Evolutionary conservation across 2,329 filamentous ascomycete species (phyloP).

Genomic region (Xylaria sp.): DNA sequence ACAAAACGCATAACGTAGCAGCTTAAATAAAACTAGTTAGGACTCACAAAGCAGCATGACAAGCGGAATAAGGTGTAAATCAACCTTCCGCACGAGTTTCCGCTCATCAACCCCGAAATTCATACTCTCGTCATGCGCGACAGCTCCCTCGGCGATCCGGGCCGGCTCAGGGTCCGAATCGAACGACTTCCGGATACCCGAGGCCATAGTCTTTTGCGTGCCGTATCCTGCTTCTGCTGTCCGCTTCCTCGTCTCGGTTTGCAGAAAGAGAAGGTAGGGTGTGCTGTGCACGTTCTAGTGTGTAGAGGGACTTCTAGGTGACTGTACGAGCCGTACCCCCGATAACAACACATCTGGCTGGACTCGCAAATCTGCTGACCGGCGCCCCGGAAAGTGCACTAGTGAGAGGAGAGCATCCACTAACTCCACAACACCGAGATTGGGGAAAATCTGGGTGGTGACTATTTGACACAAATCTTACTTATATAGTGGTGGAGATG

Average conservation of each 20-base stretch:
- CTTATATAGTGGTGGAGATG: not conserved
- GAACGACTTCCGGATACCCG: conserved; percentile 26
- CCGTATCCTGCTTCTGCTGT: not conserved
- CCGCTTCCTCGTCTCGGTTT: not conserved
- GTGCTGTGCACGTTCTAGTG: not conserved
- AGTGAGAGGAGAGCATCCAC: not conserved
- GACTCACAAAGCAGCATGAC: conserved; percentile 64
- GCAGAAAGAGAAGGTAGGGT: not conserved
- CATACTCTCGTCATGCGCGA: conserved; percentile 19
- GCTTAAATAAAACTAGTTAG: not conserved
- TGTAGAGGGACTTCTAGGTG: not conserved
- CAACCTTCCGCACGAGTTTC: conserved; percentile 68
- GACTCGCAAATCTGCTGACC: not conserved
- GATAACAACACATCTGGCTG: not conserved
- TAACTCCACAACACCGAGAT: not conserved
- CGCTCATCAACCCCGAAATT: conserved; percentile 50
- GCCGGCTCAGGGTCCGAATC: conserved; percentile 26
- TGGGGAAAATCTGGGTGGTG: not conserved
- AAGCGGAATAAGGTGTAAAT: conserved; percentile 67
- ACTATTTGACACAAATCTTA: not conserved
- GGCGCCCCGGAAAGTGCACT: not conserved
- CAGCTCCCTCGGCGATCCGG: conserved; percentile 14
- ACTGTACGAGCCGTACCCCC: not conserved
- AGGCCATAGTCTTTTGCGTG: not conserved
- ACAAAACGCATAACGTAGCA: not conserved